These are phyloP conservation scores for Bullera alba DNA, from an alignment of 768 basidiomycete genomes.

Conservation along the genomic window DNA sequence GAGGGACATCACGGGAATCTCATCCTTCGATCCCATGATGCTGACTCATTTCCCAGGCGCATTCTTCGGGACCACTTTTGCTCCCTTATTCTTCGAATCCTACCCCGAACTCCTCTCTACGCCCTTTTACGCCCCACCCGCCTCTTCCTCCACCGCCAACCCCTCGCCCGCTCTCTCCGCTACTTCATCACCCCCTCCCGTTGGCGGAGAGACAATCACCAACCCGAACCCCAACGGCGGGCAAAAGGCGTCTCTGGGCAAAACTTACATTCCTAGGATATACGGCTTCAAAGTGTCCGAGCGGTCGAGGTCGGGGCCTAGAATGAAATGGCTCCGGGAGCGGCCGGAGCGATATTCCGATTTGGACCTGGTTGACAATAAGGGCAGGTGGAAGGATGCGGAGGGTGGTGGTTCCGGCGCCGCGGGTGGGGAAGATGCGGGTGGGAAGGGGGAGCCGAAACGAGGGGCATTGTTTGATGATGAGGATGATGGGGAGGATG, in stretches of 20 bases:
- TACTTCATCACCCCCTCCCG: conserved; percentile 4
- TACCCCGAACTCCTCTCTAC: conserved; percentile 92
- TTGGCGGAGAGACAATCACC: conserved; percentile 54
- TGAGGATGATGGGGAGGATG: conserved; percentile 52
- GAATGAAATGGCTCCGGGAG: conserved; percentile 93
- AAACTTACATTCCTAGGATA: conserved; percentile 83
- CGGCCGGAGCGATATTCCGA: conserved; percentile 74
- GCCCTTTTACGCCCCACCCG: conserved; percentile 64
- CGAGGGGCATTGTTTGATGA: conserved; percentile 45
- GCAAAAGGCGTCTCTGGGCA: conserved; percentile 77
- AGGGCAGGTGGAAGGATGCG: conserved; percentile 68
- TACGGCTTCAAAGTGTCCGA: conserved; percentile 98
- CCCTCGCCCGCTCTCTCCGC: conserved; percentile 8
- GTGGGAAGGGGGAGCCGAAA: conserved; percentile 10
- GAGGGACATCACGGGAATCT: not conserved
- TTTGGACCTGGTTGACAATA: conserved; percentile 80
- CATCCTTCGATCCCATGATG: not conserved
- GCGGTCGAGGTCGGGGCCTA: conserved; percentile 83
- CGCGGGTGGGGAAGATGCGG: conserved; percentile 5
- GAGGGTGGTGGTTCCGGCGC: conserved; percentile 42
- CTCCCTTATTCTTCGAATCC: conserved; percentile 95
- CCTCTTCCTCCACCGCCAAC: conserved; percentile 8
- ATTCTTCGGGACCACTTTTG: conserved; percentile 98
- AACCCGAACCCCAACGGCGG: conserved; percentile 67
- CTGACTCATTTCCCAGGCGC: conserved; percentile 62